Conservation (phyloP, 305 asterid species). For the Rubia balearica region DNA sequence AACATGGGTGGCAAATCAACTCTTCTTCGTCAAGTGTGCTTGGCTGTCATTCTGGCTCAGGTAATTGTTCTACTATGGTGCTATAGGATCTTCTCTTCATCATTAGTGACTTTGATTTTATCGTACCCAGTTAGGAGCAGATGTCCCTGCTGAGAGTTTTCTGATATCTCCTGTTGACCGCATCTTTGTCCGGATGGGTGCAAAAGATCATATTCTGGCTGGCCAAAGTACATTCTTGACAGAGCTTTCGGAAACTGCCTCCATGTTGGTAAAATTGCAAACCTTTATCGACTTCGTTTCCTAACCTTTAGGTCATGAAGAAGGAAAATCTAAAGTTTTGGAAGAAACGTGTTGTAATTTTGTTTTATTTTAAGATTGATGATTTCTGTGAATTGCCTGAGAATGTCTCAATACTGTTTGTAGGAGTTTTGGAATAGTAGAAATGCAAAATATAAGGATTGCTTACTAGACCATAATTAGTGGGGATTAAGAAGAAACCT, state of each 20-base stretch:
- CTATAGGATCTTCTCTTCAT: slow-evolving; percentile 14
- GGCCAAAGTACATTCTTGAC: slow-evolving; percentile 97
- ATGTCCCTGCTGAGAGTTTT: slow-evolving; percentile 85
- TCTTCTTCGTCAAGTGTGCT: slow-evolving; percentile 89
- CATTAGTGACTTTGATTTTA: slow-evolving; percentile 22
- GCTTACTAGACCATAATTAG: not conserved
- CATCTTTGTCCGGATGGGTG: slow-evolving; percentile 98
- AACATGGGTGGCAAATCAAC: slow-evolving; percentile 99
- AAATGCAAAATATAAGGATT: not conserved
- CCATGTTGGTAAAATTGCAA: slow-evolving; percentile 70
- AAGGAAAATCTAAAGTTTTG: slow-evolving; percentile 5
- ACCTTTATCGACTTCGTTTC: not conserved
- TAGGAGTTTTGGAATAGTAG: not conserved
- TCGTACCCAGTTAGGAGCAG: slow-evolving; percentile 76
- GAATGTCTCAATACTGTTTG: not conserved
- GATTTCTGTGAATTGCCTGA: not conserved
- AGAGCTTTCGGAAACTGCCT: slow-evolving; percentile 87
- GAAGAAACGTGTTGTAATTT: not conserved
- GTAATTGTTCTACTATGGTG: slow-evolving; percentile 26
- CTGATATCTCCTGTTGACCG: slow-evolving; percentile 69
- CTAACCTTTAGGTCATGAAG: too few species aligned
- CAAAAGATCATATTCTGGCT: slow-evolving; percentile 94
- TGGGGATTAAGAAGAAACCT: not conserved
- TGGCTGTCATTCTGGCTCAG: slow-evolving; percentile 96
- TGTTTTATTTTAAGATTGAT: not conserved